These are phyloP conservation scores for Dichotomocladium elegans DNA, from an alignment of 371 early-diverging fungal species.

Conservation along the genomic window DNA sequence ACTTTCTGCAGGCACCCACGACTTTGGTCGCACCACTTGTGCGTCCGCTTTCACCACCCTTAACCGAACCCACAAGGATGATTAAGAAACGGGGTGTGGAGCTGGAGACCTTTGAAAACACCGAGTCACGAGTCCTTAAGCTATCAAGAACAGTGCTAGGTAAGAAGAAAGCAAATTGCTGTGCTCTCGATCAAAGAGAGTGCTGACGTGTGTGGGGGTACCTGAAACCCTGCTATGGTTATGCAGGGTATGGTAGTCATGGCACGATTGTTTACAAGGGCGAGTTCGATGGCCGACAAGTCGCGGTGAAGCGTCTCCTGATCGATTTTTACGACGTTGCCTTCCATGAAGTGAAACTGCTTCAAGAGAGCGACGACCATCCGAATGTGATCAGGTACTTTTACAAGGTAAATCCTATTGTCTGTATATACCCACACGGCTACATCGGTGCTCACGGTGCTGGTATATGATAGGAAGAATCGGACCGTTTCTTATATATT, in stretches of 20 bases:
- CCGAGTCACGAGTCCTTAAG: constrained; percentile 27
- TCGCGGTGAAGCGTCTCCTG: constrained; percentile 93
- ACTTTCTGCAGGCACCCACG: too few relatives aligned
- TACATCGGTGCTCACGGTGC: background rate
- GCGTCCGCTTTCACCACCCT: too few relatives aligned
- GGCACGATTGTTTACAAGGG: constrained; percentile 97
- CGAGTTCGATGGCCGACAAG: constrained; percentile 81
- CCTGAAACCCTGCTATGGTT: too few relatives aligned
- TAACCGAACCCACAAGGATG: background rate
- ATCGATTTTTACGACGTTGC: constrained; percentile 94
- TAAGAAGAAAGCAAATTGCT: constrained; percentile 13
- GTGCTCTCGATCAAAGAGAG: background rate
- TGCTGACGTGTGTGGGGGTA: background rate
- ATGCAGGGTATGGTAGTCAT: constrained; percentile 94
- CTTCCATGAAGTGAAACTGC: constrained; percentile 84
- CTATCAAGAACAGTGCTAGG: constrained; percentile 44
- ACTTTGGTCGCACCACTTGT: too few relatives aligned
- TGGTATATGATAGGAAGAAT: constrained; percentile 57
- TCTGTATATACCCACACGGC: too few relatives aligned
- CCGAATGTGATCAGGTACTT: constrained; percentile 97
- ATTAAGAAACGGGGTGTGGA: constrained; percentile 19
- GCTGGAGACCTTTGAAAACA: constrained; percentile 21
- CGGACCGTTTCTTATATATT: constrained; percentile 91
- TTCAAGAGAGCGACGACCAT: constrained; percentile 93
- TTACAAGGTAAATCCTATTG: constrained; percentile 49